These are phyloP conservation scores for Umbilicus rupestris DNA, from an alignment of 164 flowering plant species.

Conservation along the genomic window DNA sequence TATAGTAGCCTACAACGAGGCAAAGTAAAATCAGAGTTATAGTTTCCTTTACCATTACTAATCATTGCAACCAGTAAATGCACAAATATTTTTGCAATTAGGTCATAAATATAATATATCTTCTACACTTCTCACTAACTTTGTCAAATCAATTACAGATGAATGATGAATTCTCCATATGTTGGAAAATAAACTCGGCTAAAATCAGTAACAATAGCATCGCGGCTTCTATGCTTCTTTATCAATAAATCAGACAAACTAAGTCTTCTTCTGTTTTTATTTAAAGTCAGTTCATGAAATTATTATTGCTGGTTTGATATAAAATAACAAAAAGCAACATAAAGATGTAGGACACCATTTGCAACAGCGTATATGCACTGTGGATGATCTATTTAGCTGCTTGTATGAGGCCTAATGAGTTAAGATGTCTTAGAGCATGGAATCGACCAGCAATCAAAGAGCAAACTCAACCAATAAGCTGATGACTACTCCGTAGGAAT, in stretches of 20 bases:
- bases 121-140: background rate
- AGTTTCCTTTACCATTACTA: background rate
- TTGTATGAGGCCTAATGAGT: background rate
- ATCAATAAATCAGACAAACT: background rate
- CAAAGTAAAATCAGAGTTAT: constrained; percentile 2
- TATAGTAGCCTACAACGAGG: constrained; percentile 57
- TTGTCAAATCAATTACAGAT: background rate
- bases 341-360: background rate
- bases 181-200: background rate
- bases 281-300: too few relatives aligned
- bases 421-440: too few relatives aligned
- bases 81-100: background rate
- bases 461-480: background rate
- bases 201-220: background rate
- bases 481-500: background rate
- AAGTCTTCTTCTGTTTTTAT: background rate
- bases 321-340: too few relatives aligned
- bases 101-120: background rate
- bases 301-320: too few relatives aligned
- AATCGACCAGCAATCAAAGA: background rate
- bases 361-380: background rate
- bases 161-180: background rate
- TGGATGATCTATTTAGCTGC: background rate
- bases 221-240: background rate
- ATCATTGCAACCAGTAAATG: background rate